These are phyloP conservation scores for Podospora anserina DNA, from an alignment of 495 filamentous ascomycete genomes.

Conservation along the genomic window DNA sequence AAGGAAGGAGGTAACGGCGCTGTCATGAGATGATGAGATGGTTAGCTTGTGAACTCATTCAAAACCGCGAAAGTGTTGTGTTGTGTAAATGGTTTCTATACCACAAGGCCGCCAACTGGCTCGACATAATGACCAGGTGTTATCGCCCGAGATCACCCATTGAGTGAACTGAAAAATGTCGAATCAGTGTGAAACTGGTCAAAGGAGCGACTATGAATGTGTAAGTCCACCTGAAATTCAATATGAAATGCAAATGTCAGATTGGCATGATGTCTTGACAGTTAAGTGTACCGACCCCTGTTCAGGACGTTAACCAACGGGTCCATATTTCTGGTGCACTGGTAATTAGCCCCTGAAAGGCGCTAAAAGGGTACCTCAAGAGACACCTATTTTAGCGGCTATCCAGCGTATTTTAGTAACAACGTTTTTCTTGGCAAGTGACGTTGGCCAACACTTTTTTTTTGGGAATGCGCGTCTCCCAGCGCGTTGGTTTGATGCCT, in stretches of 20 bases:
- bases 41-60: not conserved
- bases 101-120: constrained; percentile 42
- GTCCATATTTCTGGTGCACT: not conserved
- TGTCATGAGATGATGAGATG: constrained; percentile 9
- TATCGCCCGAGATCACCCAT: not conserved
- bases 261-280: not conserved
- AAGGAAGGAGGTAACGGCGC: constrained; percentile 45
- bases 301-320: not conserved
- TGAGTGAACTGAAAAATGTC: not conserved
- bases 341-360: not conserved
- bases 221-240: not conserved
- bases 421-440: not conserved
- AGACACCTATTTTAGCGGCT: not conserved
- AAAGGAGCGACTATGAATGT: not conserved
- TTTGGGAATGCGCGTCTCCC: not conserved
- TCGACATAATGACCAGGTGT: constrained; percentile 22
- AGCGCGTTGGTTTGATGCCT: not conserved
- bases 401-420: not conserved
- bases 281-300: not conserved
- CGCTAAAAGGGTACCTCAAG: not conserved
- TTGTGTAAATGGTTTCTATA: constrained; percentile 21
- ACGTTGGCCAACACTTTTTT: not conserved
- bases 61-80: not conserved
- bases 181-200: not conserved
- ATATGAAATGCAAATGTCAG: not conserved